Base-by-base conservation (phyloP, 345 rosid species). In the Ailanthus altissimus region DNA sequence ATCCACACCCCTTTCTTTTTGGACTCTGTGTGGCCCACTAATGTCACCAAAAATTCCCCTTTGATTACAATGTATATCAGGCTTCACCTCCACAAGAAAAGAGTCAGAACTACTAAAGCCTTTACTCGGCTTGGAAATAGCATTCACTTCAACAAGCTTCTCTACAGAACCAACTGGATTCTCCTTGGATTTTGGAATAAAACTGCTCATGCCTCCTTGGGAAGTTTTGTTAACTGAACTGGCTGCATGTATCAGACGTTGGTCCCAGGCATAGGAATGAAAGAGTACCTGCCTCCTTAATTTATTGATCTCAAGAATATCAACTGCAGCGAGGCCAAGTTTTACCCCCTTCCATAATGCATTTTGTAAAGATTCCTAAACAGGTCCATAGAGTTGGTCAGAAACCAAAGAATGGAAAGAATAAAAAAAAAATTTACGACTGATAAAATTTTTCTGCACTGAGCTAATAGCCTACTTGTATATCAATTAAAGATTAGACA, bases 191-290 rank as follows among this genome's bases (percentile, higher is more conserved):
- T 85, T 85, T 59, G 86, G 68, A 25, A 77, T 36, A 59, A 80
- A 74, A 79, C 54, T 81, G 77, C 67, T 81, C 75, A 40, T 77
- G 77, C 74, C 66, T 77, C 86, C 92, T 70, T 67, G 83, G 69
- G 80, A 70, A 79, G 72, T 87, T 70, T 76, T 86, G 85, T 75
- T 81, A 57, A 76, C 81, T 81, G 79, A 81, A 85, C 83, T 86
- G 54, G 86, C 89, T 21, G 87, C 91, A 80, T 85, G 85, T 65
- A 89, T 81, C 72, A 96, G 90, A 73, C 88, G 86, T 76, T 87
- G 94, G 81, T 96, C 97, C 98, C 98, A 96, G 51, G 90, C 84
- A 82, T 88, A 92, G 42, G 97, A 91, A 79, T 84, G 89, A 77
- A 89, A 85, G 66, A 93, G 85, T 74, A 93, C 81, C 88, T 90